These are phyloP conservation scores for Fusarium metavorans DNA, from an alignment of 2,329 filamentous ascomycete genomes.

Conservation along the genomic window DNA sequence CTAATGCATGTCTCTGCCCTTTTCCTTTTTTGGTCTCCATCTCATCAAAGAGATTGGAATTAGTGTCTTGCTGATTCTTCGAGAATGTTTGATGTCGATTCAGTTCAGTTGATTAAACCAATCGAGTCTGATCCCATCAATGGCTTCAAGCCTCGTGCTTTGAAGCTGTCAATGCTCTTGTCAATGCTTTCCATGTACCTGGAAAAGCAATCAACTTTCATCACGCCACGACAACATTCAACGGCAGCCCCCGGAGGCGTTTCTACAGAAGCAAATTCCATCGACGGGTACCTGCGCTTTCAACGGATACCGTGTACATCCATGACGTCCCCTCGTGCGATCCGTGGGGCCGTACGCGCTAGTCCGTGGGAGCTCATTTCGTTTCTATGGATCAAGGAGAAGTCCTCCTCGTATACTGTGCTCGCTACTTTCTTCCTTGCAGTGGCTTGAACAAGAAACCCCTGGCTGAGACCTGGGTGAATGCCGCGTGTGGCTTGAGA, in stretches of 20 bases:
- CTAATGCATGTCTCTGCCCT: neutral
- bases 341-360: slow-evolving; percentile 13
- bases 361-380: slow-evolving; percentile 26
- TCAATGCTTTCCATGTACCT: neutral
- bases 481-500: neutral
- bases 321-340: slow-evolving; percentile 27
- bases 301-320: neutral
- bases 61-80: neutral
- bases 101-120: neutral
- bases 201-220: slow-evolving; percentile 13
- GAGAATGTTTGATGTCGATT: neutral
- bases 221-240: slow-evolving; percentile 4
- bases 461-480: neutral
- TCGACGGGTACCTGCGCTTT: slow-evolving; percentile 4
- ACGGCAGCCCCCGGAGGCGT: neutral
- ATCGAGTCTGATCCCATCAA: neutral
- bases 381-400: slow-evolving; percentile 4
- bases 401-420: neutral
- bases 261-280: neutral
- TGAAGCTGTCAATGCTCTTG: neutral
- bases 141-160: neutral
- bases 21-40: neutral
- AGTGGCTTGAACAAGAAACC: neutral
- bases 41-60: neutral
- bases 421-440: neutral